phyloP scores from a whole-genome alignment of 768 basidiomycete genomes.

The Strobilomyces confusus region DNA sequence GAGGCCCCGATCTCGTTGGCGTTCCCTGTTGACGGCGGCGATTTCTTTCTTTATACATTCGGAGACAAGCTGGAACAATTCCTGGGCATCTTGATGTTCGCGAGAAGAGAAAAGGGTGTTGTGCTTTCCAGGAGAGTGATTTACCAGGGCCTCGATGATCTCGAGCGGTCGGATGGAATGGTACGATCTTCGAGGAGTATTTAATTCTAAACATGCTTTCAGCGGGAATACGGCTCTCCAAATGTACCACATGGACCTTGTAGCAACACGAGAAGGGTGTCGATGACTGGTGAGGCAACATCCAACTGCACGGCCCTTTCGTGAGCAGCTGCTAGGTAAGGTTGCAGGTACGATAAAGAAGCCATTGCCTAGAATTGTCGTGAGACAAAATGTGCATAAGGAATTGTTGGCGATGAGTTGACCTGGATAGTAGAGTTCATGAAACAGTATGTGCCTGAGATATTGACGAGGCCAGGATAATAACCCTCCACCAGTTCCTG shows the following conservation, averaged over 20 bases:
- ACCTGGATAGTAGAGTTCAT: conserved; percentile 96
- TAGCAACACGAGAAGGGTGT: conserved; percentile 70
- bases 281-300: conserved; percentile 82
- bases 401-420: conserved; percentile 12
- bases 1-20: conserved; percentile 65
- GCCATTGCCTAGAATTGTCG: conserved; percentile 68
- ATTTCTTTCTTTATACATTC: conserved; percentile 87
- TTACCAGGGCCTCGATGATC: conserved; percentile 67
- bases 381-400: conserved; percentile 13
- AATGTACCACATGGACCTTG: conserved; percentile 43
- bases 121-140: conserved; percentile 47
- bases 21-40: conserved; percentile 67
- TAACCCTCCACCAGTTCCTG: conserved; percentile 37
- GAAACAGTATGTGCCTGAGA: conserved; percentile 95
- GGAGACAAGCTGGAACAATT: conserved; percentile 91
- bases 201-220: conserved; percentile 47
- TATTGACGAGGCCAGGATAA: conserved; percentile 92
- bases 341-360: conserved; percentile 77
- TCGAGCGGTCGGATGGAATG: conserved; percentile 65
- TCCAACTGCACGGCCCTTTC: conserved; percentile 74
- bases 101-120: conserved; percentile 77
- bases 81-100: conserved; percentile 97
- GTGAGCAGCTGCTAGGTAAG: conserved; percentile 73
- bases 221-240: neutral
- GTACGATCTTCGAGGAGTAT: conserved; percentile 55